Percentiles rank a stretch among this genome's conserved stretches.
Evolutionary conservation across 176 grass and related monocot genomes (phyloP).

Genomic region (Bothriochloa decipiens): DNA sequence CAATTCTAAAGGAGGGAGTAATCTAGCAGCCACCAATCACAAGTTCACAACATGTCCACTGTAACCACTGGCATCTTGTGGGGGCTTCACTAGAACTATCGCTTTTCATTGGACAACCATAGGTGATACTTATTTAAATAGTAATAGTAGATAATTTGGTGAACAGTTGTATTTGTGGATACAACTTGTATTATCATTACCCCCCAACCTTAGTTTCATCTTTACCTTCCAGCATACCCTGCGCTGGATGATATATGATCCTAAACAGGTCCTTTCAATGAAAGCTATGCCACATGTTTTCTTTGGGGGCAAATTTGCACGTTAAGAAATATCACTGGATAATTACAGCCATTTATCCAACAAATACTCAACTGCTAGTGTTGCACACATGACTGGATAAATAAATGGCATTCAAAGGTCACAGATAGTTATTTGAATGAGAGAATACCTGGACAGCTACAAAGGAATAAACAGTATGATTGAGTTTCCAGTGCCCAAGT

Average conservation of each 20-base stretch:
- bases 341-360: not conserved
- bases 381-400: not conserved
- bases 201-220: not conserved
- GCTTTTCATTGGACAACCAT: not conserved
- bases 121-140: not conserved
- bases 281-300: not conserved
- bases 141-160: not conserved
- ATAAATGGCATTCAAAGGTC: not conserved
- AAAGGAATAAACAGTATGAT: conserved; percentile 89
- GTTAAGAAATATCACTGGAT: conserved; percentile 23
- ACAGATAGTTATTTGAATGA: conserved; percentile 30
- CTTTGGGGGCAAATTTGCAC: not conserved
- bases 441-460: conserved; percentile 85
- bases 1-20: not conserved
- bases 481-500: conserved; percentile 99
- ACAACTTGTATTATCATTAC: not conserved
- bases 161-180: not conserved
- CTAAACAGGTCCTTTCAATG: not conserved
- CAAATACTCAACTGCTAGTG: conserved; percentile 29
- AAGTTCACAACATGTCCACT: not conserved
- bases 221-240: not conserved
- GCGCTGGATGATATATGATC: not conserved
- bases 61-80: not conserved
- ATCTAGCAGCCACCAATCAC: conserved; percentile 24
- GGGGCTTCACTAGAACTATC: not conserved